Evolutionary conservation across 1,284 basidiomycete species (phyloP).

Genomic region (Microbotryum intermedium): DNA sequence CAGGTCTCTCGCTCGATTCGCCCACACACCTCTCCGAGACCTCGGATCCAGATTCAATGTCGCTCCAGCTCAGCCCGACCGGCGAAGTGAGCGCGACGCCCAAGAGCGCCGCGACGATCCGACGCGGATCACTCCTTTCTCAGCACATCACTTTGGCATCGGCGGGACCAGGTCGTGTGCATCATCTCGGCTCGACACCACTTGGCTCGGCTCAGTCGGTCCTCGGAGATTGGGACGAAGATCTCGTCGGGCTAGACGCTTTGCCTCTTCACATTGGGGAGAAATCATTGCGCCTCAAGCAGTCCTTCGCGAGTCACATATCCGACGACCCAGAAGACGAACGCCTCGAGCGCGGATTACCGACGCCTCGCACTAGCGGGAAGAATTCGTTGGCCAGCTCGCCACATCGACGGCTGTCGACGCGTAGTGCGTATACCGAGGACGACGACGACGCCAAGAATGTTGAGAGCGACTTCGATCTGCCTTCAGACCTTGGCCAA

Average conservation of each 20-base stretch:
- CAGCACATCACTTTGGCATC: constrained; percentile 1
- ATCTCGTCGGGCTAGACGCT: constrained; percentile 23
- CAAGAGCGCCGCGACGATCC: constrained; percentile 3
- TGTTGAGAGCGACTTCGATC: constrained; percentile 62
- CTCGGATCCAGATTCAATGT: background rate
- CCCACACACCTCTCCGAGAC: background rate
- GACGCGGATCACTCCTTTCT: constrained; percentile 6
- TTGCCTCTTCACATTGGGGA: constrained; percentile 36
- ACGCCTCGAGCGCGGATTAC: constrained; percentile 55
- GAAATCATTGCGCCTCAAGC: constrained; percentile 36
- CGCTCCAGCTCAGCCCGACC: background rate
- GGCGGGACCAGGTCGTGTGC: constrained; percentile 1
- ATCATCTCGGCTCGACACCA: constrained; percentile 20
- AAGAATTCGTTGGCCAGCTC: constrained; percentile 54
- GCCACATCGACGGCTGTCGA: constrained; percentile 23
- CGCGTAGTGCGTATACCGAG: constrained; percentile 33
- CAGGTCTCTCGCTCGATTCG: constrained; percentile 5
- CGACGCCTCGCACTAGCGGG: constrained; percentile 51
- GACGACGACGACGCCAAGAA: constrained; percentile 50
- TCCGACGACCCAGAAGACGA: constrained; percentile 50
- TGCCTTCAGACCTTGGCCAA: constrained; percentile 47
- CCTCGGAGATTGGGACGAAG: constrained; percentile 35
- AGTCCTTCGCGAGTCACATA: constrained; percentile 54
- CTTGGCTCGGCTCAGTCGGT: constrained; percentile 11
- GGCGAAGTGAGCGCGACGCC: background rate